phyloP scores from a whole-genome alignment of 2,329 filamentous ascomycete genomes.

The Penicillium sp. region DNA sequence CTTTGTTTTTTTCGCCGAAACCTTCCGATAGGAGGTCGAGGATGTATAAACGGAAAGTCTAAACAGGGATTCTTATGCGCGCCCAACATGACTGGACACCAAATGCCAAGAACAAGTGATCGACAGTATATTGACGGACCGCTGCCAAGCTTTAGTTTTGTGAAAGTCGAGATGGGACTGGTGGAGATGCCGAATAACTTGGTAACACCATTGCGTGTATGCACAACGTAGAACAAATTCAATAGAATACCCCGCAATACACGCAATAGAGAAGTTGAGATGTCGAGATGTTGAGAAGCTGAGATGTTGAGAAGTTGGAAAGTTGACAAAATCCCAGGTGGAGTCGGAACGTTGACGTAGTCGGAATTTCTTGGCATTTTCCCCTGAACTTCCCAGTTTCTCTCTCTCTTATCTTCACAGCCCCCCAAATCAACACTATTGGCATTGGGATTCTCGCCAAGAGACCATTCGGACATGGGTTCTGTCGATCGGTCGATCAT shows the following conservation, averaged over 20 bases:
- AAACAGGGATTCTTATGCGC: background rate
- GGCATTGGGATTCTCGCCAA: slow-evolving; percentile 11
- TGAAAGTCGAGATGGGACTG: background rate
- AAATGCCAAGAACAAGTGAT: slow-evolving; percentile 24
- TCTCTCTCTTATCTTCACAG: slow-evolving; percentile 13
- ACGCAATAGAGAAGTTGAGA: background rate
- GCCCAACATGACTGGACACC: slow-evolving; percentile 11
- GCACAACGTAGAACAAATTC: background rate
- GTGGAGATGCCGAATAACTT: background rate
- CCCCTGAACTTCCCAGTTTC: slow-evolving; percentile 6
- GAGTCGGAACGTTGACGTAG: background rate
- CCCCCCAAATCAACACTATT: slow-evolving; percentile 11
- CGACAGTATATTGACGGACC: slow-evolving; percentile 23
- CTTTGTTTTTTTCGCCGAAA: background rate
- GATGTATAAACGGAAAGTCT: background rate
- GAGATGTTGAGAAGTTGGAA: background rate
- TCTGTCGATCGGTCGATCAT: slow-evolving; percentile 7
- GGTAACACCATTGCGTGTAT: slow-evolving; percentile 6
- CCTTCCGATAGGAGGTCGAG: background rate
- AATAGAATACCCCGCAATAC: no score
- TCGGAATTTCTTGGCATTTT: background rate
- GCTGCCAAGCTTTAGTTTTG: slow-evolving; percentile 28
- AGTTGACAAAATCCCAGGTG: background rate
- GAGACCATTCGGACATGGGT: background rate
- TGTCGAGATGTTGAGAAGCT: background rate